Base-by-base conservation (phyloP, 176 grass and related monocot genomes). In the Pharus latifolius region DNA sequence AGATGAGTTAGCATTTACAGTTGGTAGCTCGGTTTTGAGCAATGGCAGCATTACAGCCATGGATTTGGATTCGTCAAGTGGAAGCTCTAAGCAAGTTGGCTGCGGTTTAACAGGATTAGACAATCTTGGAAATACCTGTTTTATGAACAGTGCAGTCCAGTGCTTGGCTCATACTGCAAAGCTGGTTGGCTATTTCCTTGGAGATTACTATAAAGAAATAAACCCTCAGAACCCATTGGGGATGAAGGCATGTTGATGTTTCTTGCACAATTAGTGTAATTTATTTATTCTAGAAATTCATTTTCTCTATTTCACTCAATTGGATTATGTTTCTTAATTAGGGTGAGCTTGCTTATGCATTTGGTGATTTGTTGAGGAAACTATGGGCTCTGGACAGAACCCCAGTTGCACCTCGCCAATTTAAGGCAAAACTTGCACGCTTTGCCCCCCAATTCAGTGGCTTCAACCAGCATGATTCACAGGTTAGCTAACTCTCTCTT, bases 91-190 rank as follows among this genome's bases (percentile, higher is more conserved):
- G 67, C 65, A 79, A 84, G 80, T 82, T 80, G 89, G 86, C 29
- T 84, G 65, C 50, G 93, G 93, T 49, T 82, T 98, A 75, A 82
- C 56, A 63, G 94, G 89, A 65, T 57, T 98, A 66, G 89, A 98
- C 56, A 98, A 93, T 78, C 87, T 93, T 57, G 94, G 94, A 65
- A 98, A 98, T 77, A 98, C 94, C 67, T 98, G 94, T 71, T 98
- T 90, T 72, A 94, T 98, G 95, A 98, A 98, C 71, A 98, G 95
- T 76, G 89, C 90, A 55, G 59, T 98, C 15, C 95, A 98, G 72
- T 98, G 95, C 60, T 84, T 98, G 82, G 79, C 83, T 72, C 95
- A 98, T 83, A 98, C 95, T 7, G 47, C 84, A 63, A 88, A 98
- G 63, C 81, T 98, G 34, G 87, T 94, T 53, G 71, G 91, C 17